A percentile compares a stretch with the other conserved stretches of the same genome.
Conservation (phyloP, 805 yeast species). For the Sugiyamaella valdiviana region DNA sequence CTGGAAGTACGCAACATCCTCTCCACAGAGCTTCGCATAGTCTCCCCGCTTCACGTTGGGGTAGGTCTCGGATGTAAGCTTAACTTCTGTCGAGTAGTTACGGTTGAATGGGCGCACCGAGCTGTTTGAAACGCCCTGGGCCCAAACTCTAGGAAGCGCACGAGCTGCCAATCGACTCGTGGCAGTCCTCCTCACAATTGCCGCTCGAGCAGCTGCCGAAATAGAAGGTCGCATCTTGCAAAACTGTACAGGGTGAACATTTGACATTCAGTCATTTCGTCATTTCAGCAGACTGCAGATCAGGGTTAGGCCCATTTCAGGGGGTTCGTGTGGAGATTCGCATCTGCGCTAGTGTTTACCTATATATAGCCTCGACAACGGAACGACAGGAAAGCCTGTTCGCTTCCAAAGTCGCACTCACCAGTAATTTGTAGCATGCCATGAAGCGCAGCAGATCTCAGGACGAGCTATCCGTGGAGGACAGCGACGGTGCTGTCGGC, state of each 20-base stretch:
- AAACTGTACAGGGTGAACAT: not conserved
- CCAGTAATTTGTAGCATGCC: too few relatives aligned
- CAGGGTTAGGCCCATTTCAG: not conserved
- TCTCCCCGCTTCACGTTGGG: slow-evolving; percentile 41
- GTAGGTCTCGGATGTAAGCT: slow-evolving; percentile 67
- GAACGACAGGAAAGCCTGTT: too few relatives aligned
- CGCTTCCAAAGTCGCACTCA: too few relatives aligned
- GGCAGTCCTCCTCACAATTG: not conserved
- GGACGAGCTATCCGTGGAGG: not conserved
- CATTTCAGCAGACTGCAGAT: not conserved
- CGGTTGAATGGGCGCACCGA: too few relatives aligned
- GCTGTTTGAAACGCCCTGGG: too few relatives aligned
- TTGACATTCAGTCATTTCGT: not conserved
- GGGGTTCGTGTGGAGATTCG: not conserved
- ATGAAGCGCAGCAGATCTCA: slow-evolving; percentile 4
- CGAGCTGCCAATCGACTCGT: not conserved
- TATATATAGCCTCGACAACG: too few relatives aligned
- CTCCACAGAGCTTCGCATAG: slow-evolving; percentile 47
- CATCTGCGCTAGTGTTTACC: not conserved
- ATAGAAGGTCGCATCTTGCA: not conserved
- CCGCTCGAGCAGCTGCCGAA: too few relatives aligned
- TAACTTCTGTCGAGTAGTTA: slow-evolving; percentile 27
- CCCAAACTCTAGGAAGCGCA: too few relatives aligned
- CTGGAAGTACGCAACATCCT: slow-evolving; percentile 57
- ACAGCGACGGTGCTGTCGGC: not conserved